Evolutionary conservation across 2,329 filamentous ascomycete species (phyloP).

Genomic region (Rutstroemia sydowiana): DNA sequence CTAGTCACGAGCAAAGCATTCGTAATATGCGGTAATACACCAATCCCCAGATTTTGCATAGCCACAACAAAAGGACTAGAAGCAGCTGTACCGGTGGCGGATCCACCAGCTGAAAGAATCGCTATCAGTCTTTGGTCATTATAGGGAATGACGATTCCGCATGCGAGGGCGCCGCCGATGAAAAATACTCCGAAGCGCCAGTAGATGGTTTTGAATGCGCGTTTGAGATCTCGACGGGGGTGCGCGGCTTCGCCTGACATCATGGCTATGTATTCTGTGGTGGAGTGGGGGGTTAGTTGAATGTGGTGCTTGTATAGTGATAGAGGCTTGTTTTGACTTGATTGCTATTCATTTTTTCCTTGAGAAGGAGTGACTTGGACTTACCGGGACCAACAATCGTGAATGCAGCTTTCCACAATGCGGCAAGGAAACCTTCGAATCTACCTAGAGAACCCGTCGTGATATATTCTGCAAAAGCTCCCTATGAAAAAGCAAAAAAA

Average conservation of each 20-base stretch:
- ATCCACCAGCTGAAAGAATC: constrained; percentile 30
- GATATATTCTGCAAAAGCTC: constrained; percentile 54
- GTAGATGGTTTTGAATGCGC: constrained; percentile 66
- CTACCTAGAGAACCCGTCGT: constrained; percentile 57
- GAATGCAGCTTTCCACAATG: constrained; percentile 38
- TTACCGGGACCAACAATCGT: constrained; percentile 36
- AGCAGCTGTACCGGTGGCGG: constrained; percentile 36
- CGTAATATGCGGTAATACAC: constrained; percentile 58
- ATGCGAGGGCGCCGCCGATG: constrained; percentile 57
- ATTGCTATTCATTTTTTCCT: too few species aligned
- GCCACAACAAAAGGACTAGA: constrained; percentile 45
- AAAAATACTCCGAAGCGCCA: constrained; percentile 67
- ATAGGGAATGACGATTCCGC: constrained; percentile 60
- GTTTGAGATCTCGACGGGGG: constrained; percentile 55
- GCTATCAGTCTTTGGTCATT: constrained; percentile 49
- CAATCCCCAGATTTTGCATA: constrained; percentile 60
- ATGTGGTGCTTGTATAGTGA: too few species aligned
- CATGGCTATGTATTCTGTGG: constrained; percentile 47
- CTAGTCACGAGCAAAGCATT: constrained; percentile 58
- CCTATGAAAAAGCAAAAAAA: too few species aligned
- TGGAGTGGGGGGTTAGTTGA: not conserved
- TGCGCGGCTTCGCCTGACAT: constrained; percentile 64
- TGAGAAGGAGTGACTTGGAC: too few species aligned
- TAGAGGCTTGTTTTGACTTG: too few species aligned
- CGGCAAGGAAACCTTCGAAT: constrained; percentile 62